Percentiles rank a stretch among this genome's conserved stretches.
Conservation (phyloP, 129 eudicot species). For the Pulicaria dysenterica region DNA sequence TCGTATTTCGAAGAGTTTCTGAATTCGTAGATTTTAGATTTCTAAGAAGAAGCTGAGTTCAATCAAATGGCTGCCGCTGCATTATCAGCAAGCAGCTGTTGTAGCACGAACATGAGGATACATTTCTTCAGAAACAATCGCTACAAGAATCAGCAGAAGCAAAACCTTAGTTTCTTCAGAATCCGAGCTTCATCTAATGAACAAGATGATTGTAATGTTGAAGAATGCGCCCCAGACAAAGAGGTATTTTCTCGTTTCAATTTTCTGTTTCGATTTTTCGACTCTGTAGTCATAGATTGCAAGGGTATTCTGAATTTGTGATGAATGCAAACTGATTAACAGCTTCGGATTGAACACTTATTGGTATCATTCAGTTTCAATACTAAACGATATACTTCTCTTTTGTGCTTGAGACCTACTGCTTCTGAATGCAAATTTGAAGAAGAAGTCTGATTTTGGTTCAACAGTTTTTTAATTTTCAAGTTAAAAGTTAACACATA, state of each 20-base stretch:
- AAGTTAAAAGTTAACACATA: too few species aligned
- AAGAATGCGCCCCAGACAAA: conserved; percentile 99
- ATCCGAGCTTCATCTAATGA: conserved; percentile 61
- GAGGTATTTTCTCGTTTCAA: conserved; percentile 48
- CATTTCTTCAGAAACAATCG: conserved; percentile 41
- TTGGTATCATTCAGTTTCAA: too few species aligned
- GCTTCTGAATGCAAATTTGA: not conserved
- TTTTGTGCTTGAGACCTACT: not conserved
- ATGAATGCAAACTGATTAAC: not conserved
- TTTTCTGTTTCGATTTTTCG: not conserved
- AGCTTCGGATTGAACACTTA: too few species aligned
- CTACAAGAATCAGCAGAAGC: conserved; percentile 35
- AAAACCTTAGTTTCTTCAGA: conserved; percentile 34
- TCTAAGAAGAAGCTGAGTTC: not conserved
- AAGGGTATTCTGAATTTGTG: not conserved
- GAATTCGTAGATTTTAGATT: not conserved
- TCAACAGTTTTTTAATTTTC: too few species aligned
- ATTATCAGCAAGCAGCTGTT: conserved; percentile 56
- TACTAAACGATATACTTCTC: too few species aligned
- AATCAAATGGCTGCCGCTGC: conserved; percentile 49
- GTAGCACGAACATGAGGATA: conserved; percentile 36
- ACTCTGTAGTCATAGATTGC: not conserved
- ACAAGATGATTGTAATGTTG: conserved; percentile 75
- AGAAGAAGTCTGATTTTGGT: not conserved
- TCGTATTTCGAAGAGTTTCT: not conserved